Percentiles rank a stretch among this genome's conserved stretches.
phyloP scores from a whole-genome alignment of 305 asterid genomes.

The Fraxinus paxiana region DNA sequence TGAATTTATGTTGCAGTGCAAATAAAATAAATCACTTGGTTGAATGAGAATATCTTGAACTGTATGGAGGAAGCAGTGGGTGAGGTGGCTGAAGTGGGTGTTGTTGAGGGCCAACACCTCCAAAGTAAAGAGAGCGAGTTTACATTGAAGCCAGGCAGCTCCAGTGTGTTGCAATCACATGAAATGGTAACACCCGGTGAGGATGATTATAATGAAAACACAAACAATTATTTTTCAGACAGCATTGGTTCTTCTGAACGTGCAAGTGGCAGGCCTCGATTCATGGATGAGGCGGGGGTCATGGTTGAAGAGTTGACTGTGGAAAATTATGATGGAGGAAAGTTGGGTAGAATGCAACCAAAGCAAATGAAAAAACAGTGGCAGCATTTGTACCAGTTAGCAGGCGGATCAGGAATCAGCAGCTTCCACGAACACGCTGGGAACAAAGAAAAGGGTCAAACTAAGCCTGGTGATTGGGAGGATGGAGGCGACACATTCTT shows the following conservation, averaged over 20 bases:
- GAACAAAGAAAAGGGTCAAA: slow-evolving; percentile 52
- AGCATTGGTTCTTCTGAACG: slow-evolving; percentile 81
- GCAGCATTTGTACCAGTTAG: slow-evolving; percentile 27
- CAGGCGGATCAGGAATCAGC: slow-evolving; percentile 45
- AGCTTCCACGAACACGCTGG: slow-evolving; percentile 34
- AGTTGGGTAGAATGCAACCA: slow-evolving; percentile 49
- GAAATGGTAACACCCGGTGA: slow-evolving; percentile 64
- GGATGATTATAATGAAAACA: slow-evolving; percentile 37
- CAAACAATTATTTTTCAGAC: slow-evolving; percentile 40
- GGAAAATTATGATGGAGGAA: slow-evolving; percentile 61
- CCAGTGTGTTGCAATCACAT: slow-evolving; percentile 50
- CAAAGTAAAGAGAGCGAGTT: slow-evolving; percentile 49
- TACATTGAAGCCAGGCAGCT: slow-evolving; percentile 50
- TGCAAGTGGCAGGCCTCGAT: slow-evolving; percentile 80
- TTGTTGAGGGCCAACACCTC: slow-evolving; percentile 41
- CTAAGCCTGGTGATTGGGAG: slow-evolving; percentile 47
- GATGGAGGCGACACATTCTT: slow-evolving; percentile 45
- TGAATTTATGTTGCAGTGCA: slow-evolving; percentile 25
- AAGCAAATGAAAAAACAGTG: slow-evolving; percentile 34
- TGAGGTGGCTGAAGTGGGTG: slow-evolving; percentile 40
- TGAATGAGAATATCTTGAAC: slow-evolving; percentile 34
- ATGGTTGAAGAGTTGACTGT: slow-evolving; percentile 81
- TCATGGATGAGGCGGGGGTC: slow-evolving; percentile 60
- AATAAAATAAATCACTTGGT: slow-evolving; percentile 19
- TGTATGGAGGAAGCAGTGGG: slow-evolving; percentile 59